Percentiles rank a stretch among this genome's conserved stretches.
phyloP scores from a whole-genome alignment of 83 land plant genomes.

The Thuja plicata region DNA sequence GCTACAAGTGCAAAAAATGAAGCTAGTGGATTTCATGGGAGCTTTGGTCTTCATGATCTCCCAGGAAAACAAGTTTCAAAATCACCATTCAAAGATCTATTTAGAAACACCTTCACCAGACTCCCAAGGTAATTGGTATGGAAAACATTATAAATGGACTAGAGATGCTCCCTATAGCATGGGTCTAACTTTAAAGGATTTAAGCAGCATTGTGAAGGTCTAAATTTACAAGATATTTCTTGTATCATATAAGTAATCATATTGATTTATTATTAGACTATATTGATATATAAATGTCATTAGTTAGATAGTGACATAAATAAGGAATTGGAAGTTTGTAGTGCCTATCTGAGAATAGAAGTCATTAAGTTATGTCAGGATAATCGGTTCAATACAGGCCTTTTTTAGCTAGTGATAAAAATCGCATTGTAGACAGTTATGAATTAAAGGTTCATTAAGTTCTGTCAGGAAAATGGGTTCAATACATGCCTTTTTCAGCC shows the following conservation, averaged over 20 bases:
- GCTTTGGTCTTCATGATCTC: slow-evolving; percentile 22
- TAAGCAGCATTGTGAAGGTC: slow-evolving; percentile 83
- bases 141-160: slow-evolving; percentile 41
- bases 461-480: slow-evolving; percentile 33
- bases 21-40: slow-evolving; percentile 32
- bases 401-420: slow-evolving; percentile 73
- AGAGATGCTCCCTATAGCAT: slow-evolving; percentile 40
- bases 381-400: slow-evolving; percentile 70
- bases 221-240: slow-evolving; percentile 1
- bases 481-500: slow-evolving; percentile 80
- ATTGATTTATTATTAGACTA: background rate
- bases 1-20: slow-evolving; percentile 29
- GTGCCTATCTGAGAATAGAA: too few relatives aligned
- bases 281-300: background rate
- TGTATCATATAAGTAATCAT: background rate
- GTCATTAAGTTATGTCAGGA: too few relatives aligned
- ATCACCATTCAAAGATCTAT: slow-evolving; percentile 27
- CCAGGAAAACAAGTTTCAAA: slow-evolving; percentile 17
- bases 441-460: slow-evolving; percentile 77
- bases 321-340: slow-evolving; percentile 79
- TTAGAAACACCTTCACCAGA: slow-evolving; percentile 49
- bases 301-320: background rate
- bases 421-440: slow-evolving; percentile 76
- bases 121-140: slow-evolving; percentile 60
- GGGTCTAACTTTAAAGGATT: slow-evolving; percentile 79